These are phyloP conservation scores for Neurospora sp. DNA, from an alignment of 495 filamentous ascomycete genomes.

Conservation along the genomic window DNA sequence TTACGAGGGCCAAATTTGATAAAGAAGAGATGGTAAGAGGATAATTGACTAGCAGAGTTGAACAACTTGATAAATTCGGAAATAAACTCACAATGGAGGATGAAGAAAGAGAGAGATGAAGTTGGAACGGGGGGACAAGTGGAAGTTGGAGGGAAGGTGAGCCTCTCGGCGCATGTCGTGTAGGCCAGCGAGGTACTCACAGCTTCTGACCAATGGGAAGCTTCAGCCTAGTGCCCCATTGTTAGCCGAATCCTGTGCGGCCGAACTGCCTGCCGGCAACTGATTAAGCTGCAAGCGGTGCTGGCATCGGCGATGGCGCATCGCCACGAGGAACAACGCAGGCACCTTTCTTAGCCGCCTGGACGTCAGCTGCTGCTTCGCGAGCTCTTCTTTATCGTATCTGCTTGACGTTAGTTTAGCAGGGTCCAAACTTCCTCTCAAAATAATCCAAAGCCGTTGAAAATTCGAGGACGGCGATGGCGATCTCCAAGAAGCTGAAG, in stretches of 20 bases:
- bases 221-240: background rate
- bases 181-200: background rate
- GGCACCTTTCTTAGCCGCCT: background rate
- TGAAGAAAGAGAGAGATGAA: background rate
- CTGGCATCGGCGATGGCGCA: background rate
- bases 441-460: background rate
- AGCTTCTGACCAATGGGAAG: background rate
- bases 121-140: background rate
- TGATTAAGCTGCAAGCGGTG: background rate
- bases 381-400: background rate
- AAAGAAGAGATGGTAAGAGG: background rate
- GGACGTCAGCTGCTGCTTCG: background rate
- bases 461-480: constrained; percentile 6
- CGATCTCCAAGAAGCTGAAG: constrained; percentile 7
- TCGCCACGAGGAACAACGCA: background rate
- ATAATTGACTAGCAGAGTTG: background rate
- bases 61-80: background rate
- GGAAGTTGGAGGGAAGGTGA: background rate
- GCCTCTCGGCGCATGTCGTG: background rate
- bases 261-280: background rate
- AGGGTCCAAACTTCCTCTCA: background rate
- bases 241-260: background rate
- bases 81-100: background rate
- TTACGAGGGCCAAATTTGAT: background rate
- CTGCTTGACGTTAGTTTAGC: background rate